phyloP scores from a whole-genome alignment of 495 filamentous ascomycete species.

The Neurospora tetrasperma region DNA sequence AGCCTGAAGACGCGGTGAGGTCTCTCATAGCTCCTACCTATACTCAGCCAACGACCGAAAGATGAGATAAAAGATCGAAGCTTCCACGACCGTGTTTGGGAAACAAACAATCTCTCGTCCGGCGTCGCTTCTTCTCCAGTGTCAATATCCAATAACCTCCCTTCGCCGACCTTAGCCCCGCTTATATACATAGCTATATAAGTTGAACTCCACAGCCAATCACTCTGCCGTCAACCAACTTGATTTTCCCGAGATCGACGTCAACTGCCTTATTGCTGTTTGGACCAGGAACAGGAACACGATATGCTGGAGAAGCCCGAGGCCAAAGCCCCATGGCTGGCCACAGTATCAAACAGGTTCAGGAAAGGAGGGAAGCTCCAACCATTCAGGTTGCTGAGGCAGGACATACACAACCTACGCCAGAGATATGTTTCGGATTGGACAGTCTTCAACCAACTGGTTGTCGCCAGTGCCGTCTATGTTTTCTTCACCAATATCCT shows the following conservation, averaged over 20 bases:
- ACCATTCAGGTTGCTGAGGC: constrained; percentile 53
- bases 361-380: constrained; percentile 24
- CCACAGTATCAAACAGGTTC: constrained; percentile 1
- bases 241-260: not conserved
- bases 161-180: not conserved
- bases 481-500: constrained; percentile 69
- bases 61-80: not conserved
- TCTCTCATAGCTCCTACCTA: not conserved
- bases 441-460: constrained; percentile 57
- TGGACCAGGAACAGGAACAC: not conserved
- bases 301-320: not conserved
- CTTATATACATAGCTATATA: not conserved
- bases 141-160: not conserved
- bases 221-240: not conserved
- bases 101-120: not conserved
- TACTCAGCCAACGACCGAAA: not conserved
- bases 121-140: not conserved
- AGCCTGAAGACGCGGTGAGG: not conserved
- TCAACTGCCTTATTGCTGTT: not conserved
- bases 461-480: constrained; percentile 62
- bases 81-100: not conserved
- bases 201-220: not conserved
- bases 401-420: constrained; percentile 47
- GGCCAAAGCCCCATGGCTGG: constrained; percentile 5
- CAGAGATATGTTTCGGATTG: constrained; percentile 55